Evolutionary conservation across 73 alveolate genomes (phyloP).

Genomic region (Paramecium sexaurelia): DNA sequence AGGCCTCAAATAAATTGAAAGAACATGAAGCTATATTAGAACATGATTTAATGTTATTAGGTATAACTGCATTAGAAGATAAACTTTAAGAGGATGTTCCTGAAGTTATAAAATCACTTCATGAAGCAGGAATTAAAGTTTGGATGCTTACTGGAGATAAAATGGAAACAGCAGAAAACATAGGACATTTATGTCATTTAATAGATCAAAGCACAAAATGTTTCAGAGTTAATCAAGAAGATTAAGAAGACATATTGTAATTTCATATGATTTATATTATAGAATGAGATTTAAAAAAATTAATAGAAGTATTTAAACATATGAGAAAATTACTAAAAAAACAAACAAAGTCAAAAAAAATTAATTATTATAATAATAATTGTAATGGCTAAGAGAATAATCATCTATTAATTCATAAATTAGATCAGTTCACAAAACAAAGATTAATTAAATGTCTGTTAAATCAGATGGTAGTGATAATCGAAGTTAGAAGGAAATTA

Average conservation of each 20-base stretch:
- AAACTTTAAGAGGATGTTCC: slow-evolving; percentile 93
- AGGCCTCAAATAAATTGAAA: slow-evolving; percentile 62
- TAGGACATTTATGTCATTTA: slow-evolving; percentile 89
- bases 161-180: slow-evolving; percentile 96
- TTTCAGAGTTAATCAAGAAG: slow-evolving; percentile 75
- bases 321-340: slow-evolving; percentile 18
- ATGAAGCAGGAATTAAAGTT: slow-evolving; percentile 92
- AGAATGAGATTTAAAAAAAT: slow-evolving; percentile 18
- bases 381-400: background rate
- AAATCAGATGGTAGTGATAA: background rate
- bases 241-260: slow-evolving; percentile 5
- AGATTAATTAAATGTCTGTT: background rate
- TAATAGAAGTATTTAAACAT: background rate
- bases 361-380: background rate
- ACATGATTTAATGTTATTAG: slow-evolving; percentile 82
- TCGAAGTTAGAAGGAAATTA: slow-evolving; percentile 1
- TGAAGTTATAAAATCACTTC: slow-evolving; percentile 84
- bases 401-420: slow-evolving; percentile 10
- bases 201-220: slow-evolving; percentile 80
- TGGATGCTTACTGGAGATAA: slow-evolving; percentile 99
- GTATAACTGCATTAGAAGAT: slow-evolving; percentile 96
- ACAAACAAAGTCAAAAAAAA: background rate
- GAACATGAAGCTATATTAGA: slow-evolving; percentile 77
- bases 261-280: background rate
- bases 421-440: slow-evolving; percentile 15